A percentile compares a stretch with the other conserved stretches of the same genome.
Conservation (phyloP, 345 rosid species). For the Linum tenue region DNA sequence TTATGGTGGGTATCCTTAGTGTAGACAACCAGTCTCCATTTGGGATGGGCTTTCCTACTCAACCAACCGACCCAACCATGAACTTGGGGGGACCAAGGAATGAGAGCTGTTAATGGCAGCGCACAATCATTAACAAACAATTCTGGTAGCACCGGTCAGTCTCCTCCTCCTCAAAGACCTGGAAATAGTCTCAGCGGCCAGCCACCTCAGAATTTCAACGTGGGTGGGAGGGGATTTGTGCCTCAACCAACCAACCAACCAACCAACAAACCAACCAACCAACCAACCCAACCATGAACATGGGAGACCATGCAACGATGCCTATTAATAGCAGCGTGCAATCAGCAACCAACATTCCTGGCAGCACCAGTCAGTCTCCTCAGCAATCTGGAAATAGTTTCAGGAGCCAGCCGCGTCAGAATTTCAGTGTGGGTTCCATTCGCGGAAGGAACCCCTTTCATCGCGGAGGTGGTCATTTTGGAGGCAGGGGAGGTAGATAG, state of each 20-base stretch:
- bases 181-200: too few species aligned
- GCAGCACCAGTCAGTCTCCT: too few species aligned
- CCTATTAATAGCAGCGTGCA: slow-evolving; percentile 10
- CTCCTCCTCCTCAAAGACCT: too few species aligned
- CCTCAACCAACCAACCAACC: too few species aligned
- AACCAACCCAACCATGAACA: slow-evolving; percentile 17
- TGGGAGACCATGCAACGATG: slow-evolving; percentile 21
- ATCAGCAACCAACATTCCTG: too few species aligned
- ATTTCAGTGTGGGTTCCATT: slow-evolving; percentile 27
- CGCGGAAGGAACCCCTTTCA: slow-evolving; percentile 35
- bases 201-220: too few species aligned
- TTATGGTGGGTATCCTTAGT: too few species aligned
- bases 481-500: too few species aligned
- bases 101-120: slow-evolving; percentile 13
- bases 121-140: too few species aligned
- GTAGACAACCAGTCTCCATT: slow-evolving; percentile 38
- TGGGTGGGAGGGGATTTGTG: slow-evolving; percentile 33
- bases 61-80: slow-evolving; percentile 16
- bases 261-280: too few species aligned
- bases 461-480: slow-evolving; percentile 18
- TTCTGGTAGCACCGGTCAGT: too few species aligned
- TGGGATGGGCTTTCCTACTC: slow-evolving; percentile 30
- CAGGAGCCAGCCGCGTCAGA: slow-evolving; percentile 29
- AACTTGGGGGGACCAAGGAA: slow-evolving; percentile 22
- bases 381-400: slow-evolving; percentile 14